Percentiles rank a stretch among this genome's conserved stretches.
Evolutionary conservation across 345 rosid genomes (phyloP).

Genomic region (Moricandia moricandioides): DNA sequence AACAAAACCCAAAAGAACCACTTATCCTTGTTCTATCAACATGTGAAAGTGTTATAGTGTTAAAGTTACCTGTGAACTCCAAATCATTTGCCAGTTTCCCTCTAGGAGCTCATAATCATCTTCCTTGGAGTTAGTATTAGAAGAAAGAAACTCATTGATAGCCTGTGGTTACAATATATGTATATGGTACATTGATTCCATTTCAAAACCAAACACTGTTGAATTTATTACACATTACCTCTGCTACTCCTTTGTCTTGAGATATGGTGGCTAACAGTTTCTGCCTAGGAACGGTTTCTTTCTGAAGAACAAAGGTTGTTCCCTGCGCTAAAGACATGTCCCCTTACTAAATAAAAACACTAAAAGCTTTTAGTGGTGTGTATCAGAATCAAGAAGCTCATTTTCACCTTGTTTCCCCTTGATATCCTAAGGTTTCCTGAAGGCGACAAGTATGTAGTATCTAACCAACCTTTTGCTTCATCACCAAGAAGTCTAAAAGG

Average conservation of each 20-base stretch:
- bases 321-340: constrained; percentile 77
- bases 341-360: not conserved
- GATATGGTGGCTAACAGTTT: constrained; percentile 67
- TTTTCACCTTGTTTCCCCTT: constrained; percentile 85
- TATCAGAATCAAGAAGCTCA: constrained; percentile 16
- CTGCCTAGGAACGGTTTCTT: constrained; percentile 81
- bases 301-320: constrained; percentile 93
- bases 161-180: constrained; percentile 48
- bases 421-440: constrained; percentile 90
- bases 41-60: not conserved
- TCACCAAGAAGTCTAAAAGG: constrained; percentile 96
- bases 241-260: constrained; percentile 46
- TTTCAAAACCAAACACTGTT: not conserved
- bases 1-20: not conserved
- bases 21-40: not conserved
- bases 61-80: constrained; percentile 92
- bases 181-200: constrained; percentile 5
- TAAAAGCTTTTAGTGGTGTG: not conserved
- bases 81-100: constrained; percentile 95
- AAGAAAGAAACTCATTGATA: constrained; percentile 58
- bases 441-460: constrained; percentile 75
- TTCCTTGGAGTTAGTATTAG: constrained; percentile 28
- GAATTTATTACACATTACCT: constrained; percentile 47
- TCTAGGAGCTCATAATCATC: constrained; percentile 61
- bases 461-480: constrained; percentile 96